Base-by-base conservation (phyloP, 495 filamentous ascomycete genomes). In the Poronia punctata region DNA sequence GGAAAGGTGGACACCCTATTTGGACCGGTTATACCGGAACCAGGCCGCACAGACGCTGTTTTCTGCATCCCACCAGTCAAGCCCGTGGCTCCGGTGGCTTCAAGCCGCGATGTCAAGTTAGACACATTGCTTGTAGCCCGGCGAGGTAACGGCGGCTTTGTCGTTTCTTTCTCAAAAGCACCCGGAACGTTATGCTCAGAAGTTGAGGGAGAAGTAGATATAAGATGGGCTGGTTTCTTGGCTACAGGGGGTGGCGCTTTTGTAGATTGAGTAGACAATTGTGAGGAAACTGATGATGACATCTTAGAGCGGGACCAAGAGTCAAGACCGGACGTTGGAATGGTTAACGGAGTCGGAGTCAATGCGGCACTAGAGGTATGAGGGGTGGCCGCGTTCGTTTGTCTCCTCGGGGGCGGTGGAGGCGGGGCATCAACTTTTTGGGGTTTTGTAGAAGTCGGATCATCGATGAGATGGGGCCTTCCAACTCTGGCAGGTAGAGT, bases 191-290 rank as follows among this genome's bases (percentile, higher is more conserved):
- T 21, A 46, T 44, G 35, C 43, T 54, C 4, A 47, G 43, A 3
- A n/a, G n/a, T n/a, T n/a, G n/a, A n/a, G n/a, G 68, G 61, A 1
- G 69, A 68, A 11, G 49, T 49, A 9, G 61, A 55, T 9, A 51
- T 55, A 10, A 78, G 64, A 50, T 76, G 70, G 5, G 69, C 62
- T 1, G 74, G 74, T 41, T 78, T 78, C 36, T 61, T 63, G 3
- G 70, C 72, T 33, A 78, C 60, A 0, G 74, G 72, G n/a, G 74
- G 74, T 10, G 70, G 53, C 0, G 59, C 52, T 49, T 70, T 75
- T 5, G 63, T 62, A 8, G 63, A 62, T 22, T 65, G 64, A 6
- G 38, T 40, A 2, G 61, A 46, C 11, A 37, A 48, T 32, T 61
- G 49, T 8, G 61, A 62, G 7, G 56, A 57, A n/a, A n/a, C n/a